Evolutionary conservation across 2,329 filamentous ascomycete genomes (phyloP).

Genomic region (Calonectria honghensis): DNA sequence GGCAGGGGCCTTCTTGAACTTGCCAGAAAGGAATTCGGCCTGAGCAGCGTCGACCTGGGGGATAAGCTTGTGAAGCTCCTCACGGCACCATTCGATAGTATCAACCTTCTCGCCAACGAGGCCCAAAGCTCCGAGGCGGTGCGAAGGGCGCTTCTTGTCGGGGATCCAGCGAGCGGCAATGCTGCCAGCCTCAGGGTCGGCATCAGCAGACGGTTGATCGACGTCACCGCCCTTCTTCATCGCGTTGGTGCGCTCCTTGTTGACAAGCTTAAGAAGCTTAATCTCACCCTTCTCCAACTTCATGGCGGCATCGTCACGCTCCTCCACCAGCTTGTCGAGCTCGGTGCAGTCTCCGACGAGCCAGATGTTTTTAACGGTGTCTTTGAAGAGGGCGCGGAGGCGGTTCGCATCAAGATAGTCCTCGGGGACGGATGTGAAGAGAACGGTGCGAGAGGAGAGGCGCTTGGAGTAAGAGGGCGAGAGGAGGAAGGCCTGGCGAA

Average conservation of each 20-base stretch:
- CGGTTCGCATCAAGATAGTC: constrained; percentile 84
- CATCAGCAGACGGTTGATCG: constrained; percentile 65
- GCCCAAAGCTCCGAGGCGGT: constrained; percentile 78
- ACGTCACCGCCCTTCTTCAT: constrained; percentile 58
- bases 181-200: constrained; percentile 79
- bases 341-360: constrained; percentile 83
- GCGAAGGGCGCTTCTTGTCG: constrained; percentile 80
- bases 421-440: constrained; percentile 91
- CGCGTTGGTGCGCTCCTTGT: constrained; percentile 61
- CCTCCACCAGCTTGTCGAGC: constrained; percentile 85
- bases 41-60: constrained; percentile 79
- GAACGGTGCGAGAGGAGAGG: constrained; percentile 91
- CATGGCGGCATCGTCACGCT: constrained; percentile 84
- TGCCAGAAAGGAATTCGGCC: constrained; percentile 77
- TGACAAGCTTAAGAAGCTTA: constrained; percentile 80
- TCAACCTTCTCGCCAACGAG: constrained; percentile 82
- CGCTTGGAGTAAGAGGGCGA: constrained; percentile 88
- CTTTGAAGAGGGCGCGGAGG: constrained; percentile 85
- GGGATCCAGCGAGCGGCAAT: constrained; percentile 81
- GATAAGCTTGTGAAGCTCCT: constrained; percentile 72
- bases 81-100: constrained; percentile 89
- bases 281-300: constrained; percentile 90
- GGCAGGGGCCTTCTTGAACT: constrained; percentile 79
- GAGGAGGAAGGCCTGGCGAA: constrained; percentile 95
- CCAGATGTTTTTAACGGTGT: constrained; percentile 89